Evolutionary conservation across 495 filamentous ascomycete species (phyloP), one percentile per base, ranked within the genome.

Genomic region (Hypoxylon subgilvum): DNA sequence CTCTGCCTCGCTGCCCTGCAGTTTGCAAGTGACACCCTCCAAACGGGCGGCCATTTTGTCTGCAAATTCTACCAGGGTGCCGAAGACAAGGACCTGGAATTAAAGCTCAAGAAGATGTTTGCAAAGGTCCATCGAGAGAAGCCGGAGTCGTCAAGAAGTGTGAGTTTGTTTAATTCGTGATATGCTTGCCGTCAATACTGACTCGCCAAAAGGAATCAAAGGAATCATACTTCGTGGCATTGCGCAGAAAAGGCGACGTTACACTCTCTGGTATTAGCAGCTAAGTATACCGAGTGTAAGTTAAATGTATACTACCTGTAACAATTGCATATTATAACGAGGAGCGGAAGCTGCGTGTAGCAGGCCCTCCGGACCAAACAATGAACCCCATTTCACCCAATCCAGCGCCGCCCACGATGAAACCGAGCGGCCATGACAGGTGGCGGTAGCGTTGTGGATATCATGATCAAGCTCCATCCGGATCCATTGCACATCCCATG

Each of bases 11-110:
- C 92, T 41, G 93, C 94, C 5, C 77, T 98, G 18, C 72, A 79
- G 21, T 98, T 98, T 72, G 82, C 85, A 36, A 86, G 86, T 65
- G 90, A 96, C 63, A 91, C 90, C 7, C 79, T 98, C n/a, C 86
- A 83, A 61, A 71, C 80, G 16, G 87, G 87, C 34, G 94, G 94
- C 0, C 86, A 93, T 69, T 96, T 98, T 63, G 82, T 98, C 25
- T 97, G 94, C 79, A 98, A 98, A 74, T 97, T 96, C 72, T 98
- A 97, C 71, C 89, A 93, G 68, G 94, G 94, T 3, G 69, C 78
- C 3, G 91, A 96, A 63, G 92, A 97, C 67, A 90, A 88, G 72
- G 76, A 75, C 3, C 69, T 98, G 17, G 90, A 96, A 73, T 73
- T 68, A 51, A 78, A 82, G 57, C 75, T 97, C 31, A 90, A 80